Evolutionary conservation across 1,284 basidiomycete genomes (phyloP).

Genomic region (Ustilago tritici): DNA sequence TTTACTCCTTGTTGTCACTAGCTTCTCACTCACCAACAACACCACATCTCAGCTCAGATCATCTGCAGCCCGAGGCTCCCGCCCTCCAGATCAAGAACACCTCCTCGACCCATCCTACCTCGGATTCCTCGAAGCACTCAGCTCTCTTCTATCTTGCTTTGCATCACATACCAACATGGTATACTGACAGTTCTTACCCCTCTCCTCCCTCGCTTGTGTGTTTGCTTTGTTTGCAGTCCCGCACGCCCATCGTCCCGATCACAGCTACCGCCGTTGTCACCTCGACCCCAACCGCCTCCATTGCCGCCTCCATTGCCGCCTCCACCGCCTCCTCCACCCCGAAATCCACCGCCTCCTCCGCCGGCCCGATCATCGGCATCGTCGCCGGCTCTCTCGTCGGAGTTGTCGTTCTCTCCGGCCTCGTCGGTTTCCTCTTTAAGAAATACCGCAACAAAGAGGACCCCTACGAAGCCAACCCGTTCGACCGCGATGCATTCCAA

Average conservation of each 20-base stretch:
- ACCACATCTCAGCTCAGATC: neutral
- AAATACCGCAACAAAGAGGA: constrained; percentile 62
- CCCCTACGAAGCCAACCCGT: constrained; percentile 67
- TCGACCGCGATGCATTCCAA: constrained; percentile 68
- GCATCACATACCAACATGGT: neutral
- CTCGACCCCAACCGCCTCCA: constrained; percentile 29
- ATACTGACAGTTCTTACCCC: constrained; percentile 14
- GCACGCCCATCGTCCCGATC: constrained; percentile 26
- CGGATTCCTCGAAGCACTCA: constrained; percentile 19
- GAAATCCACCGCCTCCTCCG: constrained; percentile 37
- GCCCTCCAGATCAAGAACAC: neutral
- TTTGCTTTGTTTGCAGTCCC: constrained; percentile 16
- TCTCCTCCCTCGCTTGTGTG: neutral
- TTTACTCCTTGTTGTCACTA: neutral
- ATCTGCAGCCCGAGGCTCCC: neutral
- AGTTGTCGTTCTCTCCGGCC: constrained; percentile 66
- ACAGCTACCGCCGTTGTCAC: constrained; percentile 54
- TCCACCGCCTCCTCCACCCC: constrained; percentile 33
- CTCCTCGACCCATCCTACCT: neutral
- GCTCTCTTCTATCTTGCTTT: constrained; percentile 27
- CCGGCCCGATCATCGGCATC: constrained; percentile 69
- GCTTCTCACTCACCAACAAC: neutral
- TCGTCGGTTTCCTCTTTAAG: constrained; percentile 67
- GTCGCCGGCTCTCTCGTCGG: constrained; percentile 69
- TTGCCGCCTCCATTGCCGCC: constrained; percentile 14